Evolutionary conservation across 129 eudicot species (phyloP), one percentile per base, ranked within the genome.

Genomic region (Arctium lappa): DNA sequence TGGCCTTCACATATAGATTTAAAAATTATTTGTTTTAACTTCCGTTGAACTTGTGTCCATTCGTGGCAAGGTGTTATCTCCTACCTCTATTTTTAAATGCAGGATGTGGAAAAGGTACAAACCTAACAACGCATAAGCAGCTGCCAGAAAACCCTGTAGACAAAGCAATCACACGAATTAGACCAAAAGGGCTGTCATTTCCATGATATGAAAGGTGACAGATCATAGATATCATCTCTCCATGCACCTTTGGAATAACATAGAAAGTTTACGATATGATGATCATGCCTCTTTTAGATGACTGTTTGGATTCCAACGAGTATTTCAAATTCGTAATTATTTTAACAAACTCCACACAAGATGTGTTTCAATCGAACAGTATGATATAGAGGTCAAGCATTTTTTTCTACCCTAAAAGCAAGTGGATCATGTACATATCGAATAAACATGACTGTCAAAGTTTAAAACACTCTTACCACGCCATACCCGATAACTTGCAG

Each of bases 101-200:
- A 83, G 9, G 73, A 71, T 48, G 56, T 56, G 81, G 73, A 78
- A 63, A 84, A 79, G 80, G 72, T 71, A 87, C 92, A 48, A 86
- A 95, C 99, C 99, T 87, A 81, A 73, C 79, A 93, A 83, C 37
- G 95, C 92, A 81, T 90, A 95, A 62, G 87, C 80, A 73, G 92
- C 90, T 68, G 95, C 97, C 78, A 83, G 73, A 56, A 92, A 56
- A 83, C 97, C 99, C 99, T 95, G 94, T 80, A 27, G 27, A 84
- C 7, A 84, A 70, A 83, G 78, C 74, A 70, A 71, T 72, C 69
- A 74, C 18, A 70, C 16, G n/a, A 63, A 76, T 76, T 78, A 84
- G 82, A 77, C 18, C 73, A 74, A 40, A 82, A 72, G 60, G 66
- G 78, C 73, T 5, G 65, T 30, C 5, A 3, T 39, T 83, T 53